Percentiles rank a stretch among this genome's conserved stretches.
These are phyloP conservation scores for Chenopodium album DNA, from an alignment of 148 eudicot species.

Conservation along the genomic window DNA sequence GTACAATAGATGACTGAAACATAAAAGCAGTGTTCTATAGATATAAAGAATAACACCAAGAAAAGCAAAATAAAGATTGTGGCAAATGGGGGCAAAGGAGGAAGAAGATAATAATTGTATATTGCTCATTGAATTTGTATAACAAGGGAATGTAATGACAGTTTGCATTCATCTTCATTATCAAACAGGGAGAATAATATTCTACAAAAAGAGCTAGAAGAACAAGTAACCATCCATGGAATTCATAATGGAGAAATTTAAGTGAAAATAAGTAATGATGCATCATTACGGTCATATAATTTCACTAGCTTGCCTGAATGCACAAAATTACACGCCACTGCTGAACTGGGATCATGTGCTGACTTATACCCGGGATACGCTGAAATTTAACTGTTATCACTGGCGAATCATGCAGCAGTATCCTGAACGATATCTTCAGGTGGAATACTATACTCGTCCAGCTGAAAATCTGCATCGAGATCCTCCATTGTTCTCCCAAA, in stretches of 20 bases:
- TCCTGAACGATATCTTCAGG: constrained; percentile 33
- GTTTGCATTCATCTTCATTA: not conserved
- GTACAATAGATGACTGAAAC: not conserved
- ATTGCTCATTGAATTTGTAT: not conserved
- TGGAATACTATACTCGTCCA: constrained; percentile 33
- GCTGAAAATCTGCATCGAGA: constrained; percentile 51
- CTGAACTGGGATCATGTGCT: not conserved
- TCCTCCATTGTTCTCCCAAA: constrained; percentile 70
- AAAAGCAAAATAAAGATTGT: not conserved
- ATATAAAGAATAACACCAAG: not conserved
- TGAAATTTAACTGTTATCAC: constrained; percentile 2
- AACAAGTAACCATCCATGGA: not conserved
- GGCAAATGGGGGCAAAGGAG: not conserved
- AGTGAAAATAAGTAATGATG: not conserved
- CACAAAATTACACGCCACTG: not conserved
- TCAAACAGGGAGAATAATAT: not conserved
- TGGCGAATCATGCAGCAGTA: constrained; percentile 19
- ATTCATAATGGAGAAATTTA: constrained; percentile 1
- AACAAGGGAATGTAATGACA: not conserved
- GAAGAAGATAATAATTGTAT: not conserved
- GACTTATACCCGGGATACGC: not conserved
- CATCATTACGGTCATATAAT: not conserved
- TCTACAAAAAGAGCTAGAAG: not conserved
- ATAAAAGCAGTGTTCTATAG: not conserved
- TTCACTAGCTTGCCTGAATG: not conserved